These are phyloP conservation scores for Termitomyces sp. DNA, from an alignment of 768 basidiomycete genomes.

Conservation along the genomic window DNA sequence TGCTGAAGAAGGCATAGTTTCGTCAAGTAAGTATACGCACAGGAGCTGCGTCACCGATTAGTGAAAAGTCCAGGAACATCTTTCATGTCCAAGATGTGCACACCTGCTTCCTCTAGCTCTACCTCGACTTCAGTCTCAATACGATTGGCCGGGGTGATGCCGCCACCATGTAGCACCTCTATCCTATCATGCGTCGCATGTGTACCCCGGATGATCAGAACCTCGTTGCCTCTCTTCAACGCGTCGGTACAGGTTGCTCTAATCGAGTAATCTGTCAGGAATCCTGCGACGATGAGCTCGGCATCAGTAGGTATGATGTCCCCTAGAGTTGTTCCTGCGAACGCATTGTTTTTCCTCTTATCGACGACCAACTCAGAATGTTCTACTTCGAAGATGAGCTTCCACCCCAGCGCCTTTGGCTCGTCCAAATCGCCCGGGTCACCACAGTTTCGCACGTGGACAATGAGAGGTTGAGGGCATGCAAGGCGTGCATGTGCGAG, in stretches of 20 bases:
- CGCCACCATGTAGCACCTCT: constrained; percentile 57
- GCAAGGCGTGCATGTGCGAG: constrained; percentile 48
- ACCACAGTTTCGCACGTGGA: constrained; percentile 67
- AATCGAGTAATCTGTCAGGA: constrained; percentile 65
- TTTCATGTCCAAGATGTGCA: constrained; percentile 61
- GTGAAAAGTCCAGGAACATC: constrained; percentile 57
- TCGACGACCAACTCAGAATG: constrained; percentile 54
- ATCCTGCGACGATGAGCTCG: constrained; percentile 62
- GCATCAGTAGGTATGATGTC: constrained; percentile 48
- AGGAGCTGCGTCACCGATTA: constrained; percentile 33
- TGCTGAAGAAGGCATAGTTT: not conserved
- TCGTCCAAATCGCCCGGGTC: constrained; percentile 61
- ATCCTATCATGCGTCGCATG: constrained; percentile 68
- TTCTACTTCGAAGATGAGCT: constrained; percentile 51
- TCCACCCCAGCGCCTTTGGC: constrained; percentile 52
- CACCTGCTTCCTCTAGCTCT: constrained; percentile 68
- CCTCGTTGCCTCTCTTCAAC: constrained; percentile 59
- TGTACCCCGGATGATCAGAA: constrained; percentile 58
- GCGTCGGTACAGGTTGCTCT: constrained; percentile 60
- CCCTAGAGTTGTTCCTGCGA: constrained; percentile 52
- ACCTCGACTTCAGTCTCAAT: constrained; percentile 61
- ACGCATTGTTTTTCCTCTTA: constrained; percentile 70
- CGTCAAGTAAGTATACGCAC: not conserved
- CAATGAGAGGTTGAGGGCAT: constrained; percentile 47
- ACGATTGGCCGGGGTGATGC: constrained; percentile 44